Conservation (phyloP, 2,329 filamentous ascomycete species). For the Venturia asperata region DNA sequence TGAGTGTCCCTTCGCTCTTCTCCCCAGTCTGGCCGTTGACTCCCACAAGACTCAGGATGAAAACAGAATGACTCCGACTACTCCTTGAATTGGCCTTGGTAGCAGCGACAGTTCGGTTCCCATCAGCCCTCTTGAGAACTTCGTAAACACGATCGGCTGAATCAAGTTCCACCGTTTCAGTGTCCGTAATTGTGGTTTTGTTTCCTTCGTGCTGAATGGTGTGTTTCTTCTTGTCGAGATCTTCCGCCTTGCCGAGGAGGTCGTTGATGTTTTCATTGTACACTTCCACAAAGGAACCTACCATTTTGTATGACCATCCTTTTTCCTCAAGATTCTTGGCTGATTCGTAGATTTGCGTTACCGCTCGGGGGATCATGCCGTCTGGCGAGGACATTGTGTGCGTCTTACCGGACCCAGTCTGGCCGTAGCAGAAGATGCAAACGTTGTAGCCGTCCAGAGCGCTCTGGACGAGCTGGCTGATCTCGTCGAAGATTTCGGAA, state of each 20-base stretch:
- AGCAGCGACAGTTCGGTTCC: slow-evolving; percentile 84
- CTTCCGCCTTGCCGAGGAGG: slow-evolving; percentile 64
- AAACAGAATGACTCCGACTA: slow-evolving; percentile 90
- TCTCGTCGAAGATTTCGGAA: slow-evolving; percentile 85
- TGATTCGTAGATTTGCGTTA: slow-evolving; percentile 87
- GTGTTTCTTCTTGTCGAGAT: slow-evolving; percentile 72
- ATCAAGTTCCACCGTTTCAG: slow-evolving; percentile 68
- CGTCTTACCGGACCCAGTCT: slow-evolving; percentile 95
- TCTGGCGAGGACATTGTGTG: slow-evolving; percentile 93
- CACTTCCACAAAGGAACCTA: slow-evolving; percentile 92
- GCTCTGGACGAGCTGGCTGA: slow-evolving; percentile 92
- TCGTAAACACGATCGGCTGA: slow-evolving; percentile 72
- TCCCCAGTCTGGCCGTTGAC: slow-evolving; percentile 70
- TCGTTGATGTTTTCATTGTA: slow-evolving; percentile 98
- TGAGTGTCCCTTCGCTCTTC: slow-evolving; percentile 84
- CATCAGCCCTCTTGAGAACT: slow-evolving; percentile 72
- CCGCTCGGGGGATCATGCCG: slow-evolving; percentile 92
- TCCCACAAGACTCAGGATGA: slow-evolving; percentile 68
- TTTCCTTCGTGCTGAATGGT: slow-evolving; percentile 78
- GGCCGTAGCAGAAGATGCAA: slow-evolving; percentile 97
- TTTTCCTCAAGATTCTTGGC: slow-evolving; percentile 78
- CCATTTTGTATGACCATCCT: slow-evolving; percentile 90
- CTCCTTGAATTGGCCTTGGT: slow-evolving; percentile 97
- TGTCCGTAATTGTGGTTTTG: slow-evolving; percentile 74
- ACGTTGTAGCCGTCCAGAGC: slow-evolving; percentile 97